A percentile compares a stretch with the other conserved stretches of the same genome.
Evolutionary conservation across 2,329 filamentous ascomycete species (phyloP).

Genomic region (Fusarium decemcellulare): DNA sequence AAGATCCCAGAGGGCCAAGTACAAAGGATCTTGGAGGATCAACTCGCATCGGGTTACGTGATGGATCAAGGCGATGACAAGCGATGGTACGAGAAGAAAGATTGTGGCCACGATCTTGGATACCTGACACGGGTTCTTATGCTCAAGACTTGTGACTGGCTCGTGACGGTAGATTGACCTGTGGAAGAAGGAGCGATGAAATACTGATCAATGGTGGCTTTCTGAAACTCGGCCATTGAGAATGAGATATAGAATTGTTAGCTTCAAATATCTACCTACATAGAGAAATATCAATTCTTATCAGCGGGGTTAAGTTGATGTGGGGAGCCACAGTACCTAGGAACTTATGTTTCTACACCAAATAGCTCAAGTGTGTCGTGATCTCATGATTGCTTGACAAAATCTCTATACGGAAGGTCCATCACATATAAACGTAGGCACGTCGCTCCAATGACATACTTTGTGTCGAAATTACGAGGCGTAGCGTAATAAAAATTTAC

Average conservation of each 20-base stretch:
- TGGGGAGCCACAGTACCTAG: neutral
- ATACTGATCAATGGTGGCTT: neutral
- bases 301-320: neutral
- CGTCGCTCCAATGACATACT: neutral
- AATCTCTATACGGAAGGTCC: neutral
- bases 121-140: neutral
- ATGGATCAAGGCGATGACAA: conserved; percentile 3
- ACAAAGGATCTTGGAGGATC: conserved; percentile 12
- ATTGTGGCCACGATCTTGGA: neutral
- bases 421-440: conserved; percentile 8
- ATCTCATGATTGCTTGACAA: neutral
- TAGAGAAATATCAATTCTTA: neutral
- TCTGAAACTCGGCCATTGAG: neutral
- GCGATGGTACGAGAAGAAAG: neutral
- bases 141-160: neutral
- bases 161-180: neutral
- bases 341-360: neutral
- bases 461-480: neutral
- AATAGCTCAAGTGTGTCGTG: neutral
- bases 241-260: neutral
- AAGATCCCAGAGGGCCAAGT: conserved; percentile 8
- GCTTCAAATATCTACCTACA: neutral
- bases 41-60: conserved; percentile 2
- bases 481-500: neutral
- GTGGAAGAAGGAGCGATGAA: no score